These are phyloP conservation scores for Blastocystis sp. DNA, from an alignment of 352 stramenopile species.

Conservation along the genomic window DNA sequence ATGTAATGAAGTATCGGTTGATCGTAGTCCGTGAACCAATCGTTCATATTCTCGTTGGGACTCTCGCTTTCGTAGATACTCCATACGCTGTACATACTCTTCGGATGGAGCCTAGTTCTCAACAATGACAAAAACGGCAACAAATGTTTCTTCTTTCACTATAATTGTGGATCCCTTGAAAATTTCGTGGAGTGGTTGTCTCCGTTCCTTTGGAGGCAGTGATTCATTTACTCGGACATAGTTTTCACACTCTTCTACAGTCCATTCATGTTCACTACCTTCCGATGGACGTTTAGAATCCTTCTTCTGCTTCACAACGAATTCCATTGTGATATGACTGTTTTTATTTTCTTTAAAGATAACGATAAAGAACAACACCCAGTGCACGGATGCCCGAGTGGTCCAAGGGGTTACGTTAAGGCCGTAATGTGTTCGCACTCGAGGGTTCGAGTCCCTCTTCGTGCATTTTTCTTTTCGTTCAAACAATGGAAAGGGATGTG, in stretches of 20 bases:
- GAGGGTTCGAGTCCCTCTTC: slow-evolving; percentile 57
- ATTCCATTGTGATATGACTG: not conserved
- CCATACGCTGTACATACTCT: slow-evolving; percentile 3
- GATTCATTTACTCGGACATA: not conserved
- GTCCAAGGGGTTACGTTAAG: slow-evolving; percentile 59
- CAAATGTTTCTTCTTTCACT: not conserved
- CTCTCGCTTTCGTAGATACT: not conserved
- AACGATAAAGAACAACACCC: not conserved
- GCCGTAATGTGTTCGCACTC: slow-evolving; percentile 58
- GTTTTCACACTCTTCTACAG: not conserved
- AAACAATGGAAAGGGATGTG: not conserved
- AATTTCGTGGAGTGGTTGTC: not conserved
- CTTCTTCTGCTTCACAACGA: not conserved
- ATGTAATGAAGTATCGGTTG: not conserved
- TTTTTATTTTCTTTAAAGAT: too few species aligned
- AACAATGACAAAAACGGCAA: not conserved
- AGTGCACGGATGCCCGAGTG: slow-evolving; percentile 49
- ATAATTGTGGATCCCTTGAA: not conserved
- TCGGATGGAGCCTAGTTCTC: not conserved
- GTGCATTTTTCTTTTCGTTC: slow-evolving; percentile 43
- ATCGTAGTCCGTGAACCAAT: not conserved
- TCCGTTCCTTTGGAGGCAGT: not conserved
- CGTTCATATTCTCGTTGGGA: not conserved
- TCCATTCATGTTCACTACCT: not conserved
- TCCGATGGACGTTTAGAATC: not conserved